Evolutionary conservation across 331 rosid genomes (phyloP), one percentile per base, ranked within the genome.

Genomic region (Arachis monticola): DNA sequence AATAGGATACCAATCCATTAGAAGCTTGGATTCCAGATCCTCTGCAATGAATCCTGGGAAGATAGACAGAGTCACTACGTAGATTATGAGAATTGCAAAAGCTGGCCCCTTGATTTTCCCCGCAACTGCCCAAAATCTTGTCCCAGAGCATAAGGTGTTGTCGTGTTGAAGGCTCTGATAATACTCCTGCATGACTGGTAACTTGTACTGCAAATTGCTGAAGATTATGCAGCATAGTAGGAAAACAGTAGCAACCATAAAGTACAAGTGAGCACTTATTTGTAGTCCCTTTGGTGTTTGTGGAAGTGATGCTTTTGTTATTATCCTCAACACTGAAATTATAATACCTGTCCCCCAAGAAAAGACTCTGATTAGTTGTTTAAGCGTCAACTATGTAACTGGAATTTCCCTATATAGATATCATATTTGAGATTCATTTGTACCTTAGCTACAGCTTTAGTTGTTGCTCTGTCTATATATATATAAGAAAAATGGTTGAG

Each of bases 31-130:
- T 52, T 84, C 77, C 0, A 92, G 77, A 82, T 92, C 85, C 82
- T 94, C 97, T 0, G 97, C 95, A 13, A 94, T 83, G 46, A 85
- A 92, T 72, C 97, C 99, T 2, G 97, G 97, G 67, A 94, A 94
- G 14, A 94, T 90, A 2, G 99, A 94, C 27, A 94, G 81, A 11
- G 97, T 94, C 80, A 92, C 97, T 6, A 86, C 70, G 44, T 94
- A 90, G 57, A 83, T 90, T 47, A 83, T 70, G 80, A 92, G 88
- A 59, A 94, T 88, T 44, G 96, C 96, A 40, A 92, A 83, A 46
- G 85, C 93, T 0, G 94, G 88, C 64, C 86, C 77, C 5, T 84
- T 74, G 32, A 92, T 81, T 79, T 88, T 88, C 30, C 85, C 79
- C 2, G 86, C 87, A 69, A 90, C 92, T 0, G 77, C 77, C 87